Evolutionary conservation across 768 basidiomycete species (phyloP), one percentile per base, ranked within the genome.

Genomic region (Vararia minispora): DNA sequence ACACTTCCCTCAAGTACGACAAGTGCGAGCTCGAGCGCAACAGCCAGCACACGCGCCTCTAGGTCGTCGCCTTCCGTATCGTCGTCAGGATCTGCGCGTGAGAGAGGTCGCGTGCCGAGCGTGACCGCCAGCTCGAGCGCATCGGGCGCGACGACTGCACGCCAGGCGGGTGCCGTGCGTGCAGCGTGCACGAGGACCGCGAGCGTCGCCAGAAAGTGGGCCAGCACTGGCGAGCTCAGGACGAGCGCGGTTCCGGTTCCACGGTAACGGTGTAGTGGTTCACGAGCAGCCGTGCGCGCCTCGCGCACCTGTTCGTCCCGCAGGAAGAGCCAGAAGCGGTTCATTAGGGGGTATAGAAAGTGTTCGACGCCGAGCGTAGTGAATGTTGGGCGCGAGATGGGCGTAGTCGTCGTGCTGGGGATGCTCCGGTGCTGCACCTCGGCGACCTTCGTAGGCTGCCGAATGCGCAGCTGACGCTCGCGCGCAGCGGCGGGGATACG

Each of bases 241-340:
- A 97, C 69, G 47, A 94, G 71, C 0, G 85, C 86, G 0, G 86
- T 80, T 8, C 87, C 88, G 0, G 83, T 75, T 1, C 82, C 74
- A 12, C 69, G 68, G 51, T 86, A 88, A 37, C 66, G 66, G 28
- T 68, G 56, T 20, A 76, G 54, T n/a, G 62, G 63, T 20, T 69
- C 60, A n/a, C 65, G 65, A 28, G 68, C 67, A 2, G 71, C 66
- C 2, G 80, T 80, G 28, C 85, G 71, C 36, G 74, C 71, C 51
- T 89, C 84, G 26, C 87, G 70, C 2, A 72, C 67, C 48, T 84
- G 77, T 51, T 86, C 79, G 49, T 94, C 89, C 6, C 85, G 75
- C 31, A 95, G 72, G 60, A 92, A 88, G n/a, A 70, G 53, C 91
- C 91, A 99, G 60, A 98, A 95, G n/a, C 80, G 74, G 49, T 91